A percentile compares a stretch with the other conserved stretches of the same genome.
Evolutionary conservation across 2,329 filamentous ascomycete species (phyloP).

Genomic region (Nigrospora sphaerica): DNA sequence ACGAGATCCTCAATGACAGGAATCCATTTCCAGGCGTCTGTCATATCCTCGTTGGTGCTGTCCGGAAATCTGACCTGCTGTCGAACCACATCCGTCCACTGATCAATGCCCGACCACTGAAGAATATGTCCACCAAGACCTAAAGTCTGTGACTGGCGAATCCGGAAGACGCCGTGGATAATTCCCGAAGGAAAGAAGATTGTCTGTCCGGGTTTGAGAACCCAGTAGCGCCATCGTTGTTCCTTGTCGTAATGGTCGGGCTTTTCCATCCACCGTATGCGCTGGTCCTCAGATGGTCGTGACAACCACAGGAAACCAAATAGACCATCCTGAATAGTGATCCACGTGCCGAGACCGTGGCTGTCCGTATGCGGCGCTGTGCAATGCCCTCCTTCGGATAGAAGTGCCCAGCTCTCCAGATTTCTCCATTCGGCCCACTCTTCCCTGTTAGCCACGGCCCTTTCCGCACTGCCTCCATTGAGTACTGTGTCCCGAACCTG

Average conservation of each 20-base stretch:
- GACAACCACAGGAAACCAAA: slow-evolving; percentile 24
- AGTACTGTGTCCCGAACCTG: too few relatives aligned
- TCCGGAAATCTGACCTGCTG: slow-evolving; percentile 18
- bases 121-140: slow-evolving; percentile 25
- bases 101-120: slow-evolving; percentile 23
- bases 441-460: slow-evolving; percentile 11
- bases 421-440: slow-evolving; percentile 25
- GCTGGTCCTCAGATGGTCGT: slow-evolving; percentile 15
- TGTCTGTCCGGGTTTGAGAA: slow-evolving; percentile 25
- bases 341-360: slow-evolving; percentile 24
- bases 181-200: slow-evolving; percentile 25
- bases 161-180: slow-evolving; percentile 25
- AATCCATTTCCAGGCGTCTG: neutral
- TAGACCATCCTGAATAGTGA: slow-evolving; percentile 18
- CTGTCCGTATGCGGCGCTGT: slow-evolving; percentile 26
- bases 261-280: slow-evolving; percentile 14
- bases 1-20: neutral
- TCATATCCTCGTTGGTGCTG: slow-evolving; percentile 22
- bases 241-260: slow-evolving; percentile 14
- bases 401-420: slow-evolving; percentile 22
- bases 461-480: neutral
- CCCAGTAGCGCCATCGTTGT: slow-evolving; percentile 20
- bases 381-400: slow-evolving; percentile 25
- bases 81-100: slow-evolving; percentile 19
- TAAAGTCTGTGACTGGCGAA: slow-evolving; percentile 17